Conservation (phyloP, 352 stramenopile genomes). For the Chrysophaeum taylorii region DNA sequence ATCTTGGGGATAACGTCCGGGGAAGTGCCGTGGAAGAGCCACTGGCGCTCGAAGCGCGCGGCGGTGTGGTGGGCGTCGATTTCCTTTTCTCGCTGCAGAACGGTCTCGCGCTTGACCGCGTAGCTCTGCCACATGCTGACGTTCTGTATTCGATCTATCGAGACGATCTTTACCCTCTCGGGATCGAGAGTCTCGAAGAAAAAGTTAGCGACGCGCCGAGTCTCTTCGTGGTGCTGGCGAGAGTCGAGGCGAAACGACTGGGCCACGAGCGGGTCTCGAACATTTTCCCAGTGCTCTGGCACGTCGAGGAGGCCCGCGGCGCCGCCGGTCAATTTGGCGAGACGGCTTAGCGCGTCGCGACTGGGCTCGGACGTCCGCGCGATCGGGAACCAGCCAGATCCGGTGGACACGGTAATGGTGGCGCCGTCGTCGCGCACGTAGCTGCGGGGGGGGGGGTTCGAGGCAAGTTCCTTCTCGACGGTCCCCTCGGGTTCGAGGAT, state of each 20-base stretch:
- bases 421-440: not conserved
- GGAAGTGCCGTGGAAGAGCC: not conserved
- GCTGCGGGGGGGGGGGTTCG: not conserved
- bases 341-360: not conserved
- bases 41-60: not conserved
- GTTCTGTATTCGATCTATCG: not conserved
- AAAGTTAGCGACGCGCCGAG: not conserved
- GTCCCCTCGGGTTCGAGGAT: not conserved
- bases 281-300: not conserved
- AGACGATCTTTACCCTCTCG: not conserved
- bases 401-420: not conserved
- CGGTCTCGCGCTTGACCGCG: not conserved
- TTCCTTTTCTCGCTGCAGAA: not conserved
- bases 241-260: not conserved
- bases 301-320: not conserved
- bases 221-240: not conserved
- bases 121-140: not conserved
- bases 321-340: not conserved
- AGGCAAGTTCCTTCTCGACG: too few relatives aligned
- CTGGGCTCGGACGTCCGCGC: not conserved
- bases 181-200: not conserved
- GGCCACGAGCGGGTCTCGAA: not conserved
- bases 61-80: not conserved
- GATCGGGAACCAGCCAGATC: not conserved
- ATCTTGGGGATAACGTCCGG: slow-evolving; percentile 10